phyloP scores from a whole-genome alignment of 192 early-diverging fungal genomes.

The Rhizophlyctis rosea region DNA sequence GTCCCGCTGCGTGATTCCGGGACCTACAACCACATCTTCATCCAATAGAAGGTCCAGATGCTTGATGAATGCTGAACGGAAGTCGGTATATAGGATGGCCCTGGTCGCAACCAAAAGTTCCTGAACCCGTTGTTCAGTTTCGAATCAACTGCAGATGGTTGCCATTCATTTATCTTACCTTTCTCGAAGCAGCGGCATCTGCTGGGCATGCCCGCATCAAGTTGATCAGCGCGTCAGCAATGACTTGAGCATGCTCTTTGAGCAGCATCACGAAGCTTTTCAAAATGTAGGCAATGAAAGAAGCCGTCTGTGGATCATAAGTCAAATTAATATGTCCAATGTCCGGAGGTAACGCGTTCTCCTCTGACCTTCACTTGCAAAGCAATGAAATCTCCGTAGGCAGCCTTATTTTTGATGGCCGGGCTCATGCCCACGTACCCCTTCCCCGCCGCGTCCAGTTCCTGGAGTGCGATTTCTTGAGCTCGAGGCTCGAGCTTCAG shows the following conservation, averaged over 20 bases:
- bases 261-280: slow-evolving; percentile 70
- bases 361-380: slow-evolving; percentile 86
- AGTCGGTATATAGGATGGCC: slow-evolving; percentile 91
- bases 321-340: neutral
- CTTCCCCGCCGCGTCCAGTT: slow-evolving; percentile 48
- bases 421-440: slow-evolving; percentile 79
- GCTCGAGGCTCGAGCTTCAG: slow-evolving; percentile 53
- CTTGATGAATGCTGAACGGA: slow-evolving; percentile 81
- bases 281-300: slow-evolving; percentile 94
- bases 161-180: slow-evolving; percentile 64
- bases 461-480: slow-evolving; percentile 43
- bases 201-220: slow-evolving; percentile 91
- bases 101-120: slow-evolving; percentile 93
- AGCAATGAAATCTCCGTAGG: slow-evolving; percentile 84
- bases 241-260: slow-evolving; percentile 70
- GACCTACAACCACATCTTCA: slow-evolving; percentile 90
- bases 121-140: slow-evolving; percentile 23
- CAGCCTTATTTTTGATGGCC: slow-evolving; percentile 65
- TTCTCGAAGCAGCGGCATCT: slow-evolving; percentile 87
- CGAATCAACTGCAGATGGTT: neutral
- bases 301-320: slow-evolving; percentile 67
- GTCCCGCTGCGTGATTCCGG: slow-evolving; percentile 89
- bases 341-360: neutral
- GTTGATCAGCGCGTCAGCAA: slow-evolving; percentile 85
- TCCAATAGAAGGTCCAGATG: slow-evolving; percentile 91